Evolutionary conservation across 192 early-diverging fungal species (phyloP).

Genomic region (Coemansia sp.): DNA sequence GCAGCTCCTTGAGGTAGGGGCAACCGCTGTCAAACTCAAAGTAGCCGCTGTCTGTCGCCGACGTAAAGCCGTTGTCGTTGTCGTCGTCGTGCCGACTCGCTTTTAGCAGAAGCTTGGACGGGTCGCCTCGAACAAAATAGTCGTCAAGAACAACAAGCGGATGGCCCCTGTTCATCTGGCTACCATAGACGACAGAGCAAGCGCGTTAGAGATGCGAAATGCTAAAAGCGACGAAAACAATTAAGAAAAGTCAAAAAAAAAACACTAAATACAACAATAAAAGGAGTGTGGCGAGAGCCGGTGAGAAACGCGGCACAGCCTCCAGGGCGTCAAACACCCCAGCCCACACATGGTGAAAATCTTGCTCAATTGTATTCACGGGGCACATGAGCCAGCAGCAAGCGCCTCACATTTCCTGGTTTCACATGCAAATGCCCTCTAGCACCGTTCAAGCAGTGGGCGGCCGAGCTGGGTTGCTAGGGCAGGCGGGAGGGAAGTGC

Average conservation of each 20-base stretch:
- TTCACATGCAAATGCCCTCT: too few relatives aligned
- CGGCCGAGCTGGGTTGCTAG: too few relatives aligned
- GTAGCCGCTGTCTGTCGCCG: constrained; percentile 17
- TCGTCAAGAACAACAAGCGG: constrained; percentile 42
- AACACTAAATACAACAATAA: not conserved
- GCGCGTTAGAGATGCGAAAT: too few relatives aligned
- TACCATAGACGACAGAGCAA: not conserved
- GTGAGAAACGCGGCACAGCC: too few relatives aligned
- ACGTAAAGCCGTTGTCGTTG: constrained; percentile 10
- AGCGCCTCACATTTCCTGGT: too few relatives aligned
- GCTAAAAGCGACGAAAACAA: not conserved
- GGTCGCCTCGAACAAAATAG: constrained; percentile 37
- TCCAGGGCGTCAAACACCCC: too few relatives aligned
- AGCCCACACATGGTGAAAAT: too few relatives aligned
- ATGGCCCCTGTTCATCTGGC: constrained; percentile 20
- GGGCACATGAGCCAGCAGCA: too few relatives aligned
- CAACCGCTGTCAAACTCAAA: constrained; percentile 22
- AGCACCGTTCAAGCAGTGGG: too few relatives aligned
- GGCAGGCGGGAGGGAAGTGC: too few relatives aligned
- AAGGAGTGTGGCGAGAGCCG: too few relatives aligned
- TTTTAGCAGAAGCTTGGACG: constrained; percentile 11
- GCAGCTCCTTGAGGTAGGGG: constrained; percentile 22
- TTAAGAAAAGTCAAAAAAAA: not conserved
- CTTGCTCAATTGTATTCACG: too few relatives aligned
- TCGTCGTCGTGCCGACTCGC: not conserved